A percentile compares a stretch with the other conserved stretches of the same genome.
Evolutionary conservation across 2,329 filamentous ascomycete genomes (phyloP).

Genomic region (Arthrobotrys sphaeroides): DNA sequence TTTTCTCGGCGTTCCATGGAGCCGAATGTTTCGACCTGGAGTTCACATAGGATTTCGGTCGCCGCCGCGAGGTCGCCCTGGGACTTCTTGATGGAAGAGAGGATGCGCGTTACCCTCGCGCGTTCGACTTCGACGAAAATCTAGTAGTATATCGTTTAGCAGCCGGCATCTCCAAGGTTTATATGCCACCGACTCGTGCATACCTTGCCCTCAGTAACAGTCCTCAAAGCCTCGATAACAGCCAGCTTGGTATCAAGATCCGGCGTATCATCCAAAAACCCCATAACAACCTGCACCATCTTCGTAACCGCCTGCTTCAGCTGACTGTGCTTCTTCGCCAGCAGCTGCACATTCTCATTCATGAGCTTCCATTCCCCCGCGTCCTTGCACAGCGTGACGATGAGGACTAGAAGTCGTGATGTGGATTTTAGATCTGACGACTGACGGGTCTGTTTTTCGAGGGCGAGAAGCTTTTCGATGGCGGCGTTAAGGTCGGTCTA

Average conservation of each 20-base stretch:
- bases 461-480: conserved; percentile 87
- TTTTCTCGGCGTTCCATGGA: conserved; percentile 98
- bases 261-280: conserved; percentile 86
- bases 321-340: conserved; percentile 99
- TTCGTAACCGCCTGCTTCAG: conserved; percentile 98
- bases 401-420: conserved; percentile 83
- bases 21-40: conserved; percentile 98
- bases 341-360: conserved; percentile 92
- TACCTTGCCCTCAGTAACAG: conserved; percentile 95
- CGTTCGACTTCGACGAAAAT: conserved; percentile 99
- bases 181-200: conserved; percentile 49
- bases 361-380: conserved; percentile 91
- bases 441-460: conserved; percentile 99
- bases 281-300: conserved; percentile 98
- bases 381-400: conserved; percentile 94
- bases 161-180: not conserved
- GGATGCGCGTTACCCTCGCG: conserved; percentile 89
- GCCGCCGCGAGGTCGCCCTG: conserved; percentile 92
- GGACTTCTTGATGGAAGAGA: conserved; percentile 96
- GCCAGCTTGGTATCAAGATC: conserved; percentile 87
- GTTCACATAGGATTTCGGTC: conserved; percentile 91
- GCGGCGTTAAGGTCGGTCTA: conserved; percentile 82
- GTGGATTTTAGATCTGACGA: conserved; percentile 96
- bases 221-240: conserved; percentile 92
- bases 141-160: conserved; percentile 61